A percentile compares a stretch with the other conserved stretches of the same genome.
Evolutionary conservation across 2,329 filamentous ascomycete species (phyloP).

Genomic region (Teratosphaeria gauchensis): DNA sequence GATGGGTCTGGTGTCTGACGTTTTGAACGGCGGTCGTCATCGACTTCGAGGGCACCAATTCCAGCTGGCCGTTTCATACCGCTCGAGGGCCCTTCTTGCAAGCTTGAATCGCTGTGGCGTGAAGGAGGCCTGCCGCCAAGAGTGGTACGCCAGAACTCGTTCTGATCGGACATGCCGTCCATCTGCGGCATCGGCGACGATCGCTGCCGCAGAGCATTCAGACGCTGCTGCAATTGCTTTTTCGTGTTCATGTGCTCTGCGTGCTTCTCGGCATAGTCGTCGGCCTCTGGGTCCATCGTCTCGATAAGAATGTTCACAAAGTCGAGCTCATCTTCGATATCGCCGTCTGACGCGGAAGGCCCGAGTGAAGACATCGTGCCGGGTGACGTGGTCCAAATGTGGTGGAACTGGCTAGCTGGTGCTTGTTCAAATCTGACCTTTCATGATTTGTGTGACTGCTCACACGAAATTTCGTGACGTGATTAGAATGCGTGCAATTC

Average conservation of each 20-base stretch:
- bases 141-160: conserved; percentile 11
- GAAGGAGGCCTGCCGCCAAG: conserved; percentile 8
- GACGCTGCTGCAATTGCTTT: conserved; percentile 10
- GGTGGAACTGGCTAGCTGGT: not conserved
- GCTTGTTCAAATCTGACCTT: not conserved
- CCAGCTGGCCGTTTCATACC: not conserved
- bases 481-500: not conserved
- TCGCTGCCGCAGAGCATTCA: conserved; percentile 5
- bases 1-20: conserved; percentile 21
- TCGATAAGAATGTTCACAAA: conserved; percentile 23
- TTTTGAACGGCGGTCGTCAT: conserved; percentile 16
- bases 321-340: conserved; percentile 25
- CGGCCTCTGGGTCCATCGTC: conserved; percentile 22
- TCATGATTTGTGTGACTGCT: not conserved
- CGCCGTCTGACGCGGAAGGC: conserved; percentile 2
- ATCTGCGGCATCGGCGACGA: conserved; percentile 4
- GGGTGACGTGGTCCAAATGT: not conserved
- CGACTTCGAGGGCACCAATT: conserved; percentile 6
- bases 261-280: conserved; percentile 18
- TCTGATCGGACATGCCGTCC: conserved; percentile 7
- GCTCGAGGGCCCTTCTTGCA: conserved; percentile 7
- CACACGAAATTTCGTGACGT: not conserved
- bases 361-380: not conserved
- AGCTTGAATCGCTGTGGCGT: conserved; percentile 3
- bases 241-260: conserved; percentile 15